A percentile compares a stretch with the other conserved stretches of the same genome.
These are phyloP conservation scores for Podospora didyma DNA, from an alignment of 495 filamentous ascomycete species.

Conservation along the genomic window DNA sequence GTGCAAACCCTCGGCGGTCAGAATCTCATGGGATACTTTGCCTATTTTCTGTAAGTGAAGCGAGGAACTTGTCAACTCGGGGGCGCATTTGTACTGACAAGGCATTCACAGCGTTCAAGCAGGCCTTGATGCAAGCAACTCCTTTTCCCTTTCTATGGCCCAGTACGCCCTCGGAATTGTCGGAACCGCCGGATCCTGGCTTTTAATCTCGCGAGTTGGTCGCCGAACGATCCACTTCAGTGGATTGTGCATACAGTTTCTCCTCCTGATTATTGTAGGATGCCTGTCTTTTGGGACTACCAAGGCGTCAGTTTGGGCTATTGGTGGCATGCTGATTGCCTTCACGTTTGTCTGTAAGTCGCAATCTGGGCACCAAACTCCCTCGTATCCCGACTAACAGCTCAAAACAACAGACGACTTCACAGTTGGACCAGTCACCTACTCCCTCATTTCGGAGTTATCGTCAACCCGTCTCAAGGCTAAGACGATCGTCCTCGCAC, in stretches of 20 bases:
- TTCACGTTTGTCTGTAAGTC: neutral
- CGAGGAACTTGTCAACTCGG: no score
- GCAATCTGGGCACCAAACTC: no score
- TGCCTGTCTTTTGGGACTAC: neutral
- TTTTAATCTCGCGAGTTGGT: constrained; percentile 32
- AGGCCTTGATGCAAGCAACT: constrained; percentile 15
- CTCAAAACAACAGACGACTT: no score
- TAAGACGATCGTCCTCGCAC: constrained; percentile 36
- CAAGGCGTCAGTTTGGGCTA: neutral
- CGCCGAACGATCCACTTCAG: neutral
- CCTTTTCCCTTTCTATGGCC: constrained; percentile 24
- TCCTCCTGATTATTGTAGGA: neutral
- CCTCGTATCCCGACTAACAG: no score
- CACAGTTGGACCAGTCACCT: neutral
- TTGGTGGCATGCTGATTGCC: neutral
- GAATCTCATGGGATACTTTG: constrained; percentile 28
- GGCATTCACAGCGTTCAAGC: constrained; percentile 13
- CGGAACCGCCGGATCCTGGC: constrained; percentile 39
- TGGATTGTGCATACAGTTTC: neutral
- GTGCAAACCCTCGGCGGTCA: constrained; percentile 24
- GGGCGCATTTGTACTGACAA: no score
- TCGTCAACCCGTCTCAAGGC: constrained; percentile 37
- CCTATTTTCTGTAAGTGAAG: constrained; percentile 42
- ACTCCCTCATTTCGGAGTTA: constrained; percentile 24
- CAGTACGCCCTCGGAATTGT: constrained; percentile 39